A percentile compares a stretch with the other conserved stretches of the same genome.
These are phyloP conservation scores for Ophiostoma piceae DNA, from an alignment of 2,329 filamentous ascomycete species.

Conservation along the genomic window DNA sequence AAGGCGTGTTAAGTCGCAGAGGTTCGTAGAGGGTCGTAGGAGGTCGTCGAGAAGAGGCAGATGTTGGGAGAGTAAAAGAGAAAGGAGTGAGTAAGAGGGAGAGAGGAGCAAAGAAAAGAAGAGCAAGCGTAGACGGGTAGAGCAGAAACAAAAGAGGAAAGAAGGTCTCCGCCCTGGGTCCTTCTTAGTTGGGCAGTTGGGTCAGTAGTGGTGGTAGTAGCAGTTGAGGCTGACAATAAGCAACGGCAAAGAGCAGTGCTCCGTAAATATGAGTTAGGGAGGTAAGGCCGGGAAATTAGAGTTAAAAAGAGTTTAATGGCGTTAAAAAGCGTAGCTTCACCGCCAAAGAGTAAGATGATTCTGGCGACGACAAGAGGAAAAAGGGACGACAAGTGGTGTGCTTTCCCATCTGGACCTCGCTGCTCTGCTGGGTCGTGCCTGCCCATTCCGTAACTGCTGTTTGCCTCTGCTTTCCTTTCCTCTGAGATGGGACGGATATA, in stretches of 20 bases:
- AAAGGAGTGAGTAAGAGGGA: neutral
- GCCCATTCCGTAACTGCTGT: neutral
- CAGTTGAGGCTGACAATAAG: conserved; percentile 15
- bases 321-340: conserved; percentile 1
- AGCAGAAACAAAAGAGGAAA: conserved; percentile 8
- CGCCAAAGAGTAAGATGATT: conserved; percentile 11
- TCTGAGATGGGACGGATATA: neutral
- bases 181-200: neutral
- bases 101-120: neutral
- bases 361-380: neutral
- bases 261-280: neutral
- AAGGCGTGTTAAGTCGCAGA: neutral
- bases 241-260: neutral
- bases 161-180: conserved; percentile 15
- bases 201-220: neutral
- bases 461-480: neutral
- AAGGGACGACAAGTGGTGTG: conserved; percentile 12
- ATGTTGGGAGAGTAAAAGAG: neutral
- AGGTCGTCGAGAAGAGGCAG: neutral
- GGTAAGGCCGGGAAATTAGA: conserved; percentile 13
- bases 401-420: neutral
- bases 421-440: neutral
- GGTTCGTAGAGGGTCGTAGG: neutral
- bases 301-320: neutral
- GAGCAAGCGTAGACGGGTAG: neutral